phyloP scores from a whole-genome alignment of 73 alveolate species.

The Paramecium bursaria region DNA sequence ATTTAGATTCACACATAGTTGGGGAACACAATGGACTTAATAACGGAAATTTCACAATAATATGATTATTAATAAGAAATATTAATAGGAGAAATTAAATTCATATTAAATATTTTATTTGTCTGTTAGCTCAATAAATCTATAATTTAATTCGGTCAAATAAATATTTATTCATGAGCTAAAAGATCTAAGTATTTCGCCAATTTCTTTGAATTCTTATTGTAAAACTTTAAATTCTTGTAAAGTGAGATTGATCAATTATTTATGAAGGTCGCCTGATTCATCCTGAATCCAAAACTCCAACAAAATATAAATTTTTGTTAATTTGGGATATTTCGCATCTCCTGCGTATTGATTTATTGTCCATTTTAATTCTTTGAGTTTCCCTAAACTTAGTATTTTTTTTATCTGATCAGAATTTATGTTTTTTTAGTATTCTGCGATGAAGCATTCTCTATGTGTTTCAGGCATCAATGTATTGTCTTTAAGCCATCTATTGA shows the following conservation, averaged over 20 bases:
- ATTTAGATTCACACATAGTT: slow-evolving; percentile 72
- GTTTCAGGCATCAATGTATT: slow-evolving; percentile 34
- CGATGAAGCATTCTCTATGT: slow-evolving; percentile 29
- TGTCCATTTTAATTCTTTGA: slow-evolving; percentile 46
- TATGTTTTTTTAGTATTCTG: not conserved
- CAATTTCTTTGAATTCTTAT: slow-evolving; percentile 38
- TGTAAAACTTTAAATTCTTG: slow-evolving; percentile 30
- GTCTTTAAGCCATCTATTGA: slow-evolving; percentile 48
- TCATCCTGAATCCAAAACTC: slow-evolving; percentile 55
- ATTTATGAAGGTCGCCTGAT: slow-evolving; percentile 1
- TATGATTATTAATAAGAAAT: slow-evolving; percentile 10
- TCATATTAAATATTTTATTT: no score
- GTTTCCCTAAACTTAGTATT: slow-evolving; percentile 21
- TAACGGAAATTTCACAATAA: slow-evolving; percentile 47
- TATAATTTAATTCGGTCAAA: no score
- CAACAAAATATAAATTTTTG: slow-evolving; percentile 29
- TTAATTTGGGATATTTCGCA: slow-evolving; percentile 41
- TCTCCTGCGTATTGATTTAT: slow-evolving; percentile 51
- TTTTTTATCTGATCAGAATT: slow-evolving; percentile 16
- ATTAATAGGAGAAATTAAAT: no score
- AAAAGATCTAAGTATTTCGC: slow-evolving; percentile 46
- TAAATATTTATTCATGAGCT: no score
- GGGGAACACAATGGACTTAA: slow-evolving; percentile 74
- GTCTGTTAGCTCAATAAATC: no score
- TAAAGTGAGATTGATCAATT: slow-evolving; percentile 8